These are phyloP conservation scores for Pythium periplocum DNA, from an alignment of 352 stramenopile genomes.

Conservation along the genomic window DNA sequence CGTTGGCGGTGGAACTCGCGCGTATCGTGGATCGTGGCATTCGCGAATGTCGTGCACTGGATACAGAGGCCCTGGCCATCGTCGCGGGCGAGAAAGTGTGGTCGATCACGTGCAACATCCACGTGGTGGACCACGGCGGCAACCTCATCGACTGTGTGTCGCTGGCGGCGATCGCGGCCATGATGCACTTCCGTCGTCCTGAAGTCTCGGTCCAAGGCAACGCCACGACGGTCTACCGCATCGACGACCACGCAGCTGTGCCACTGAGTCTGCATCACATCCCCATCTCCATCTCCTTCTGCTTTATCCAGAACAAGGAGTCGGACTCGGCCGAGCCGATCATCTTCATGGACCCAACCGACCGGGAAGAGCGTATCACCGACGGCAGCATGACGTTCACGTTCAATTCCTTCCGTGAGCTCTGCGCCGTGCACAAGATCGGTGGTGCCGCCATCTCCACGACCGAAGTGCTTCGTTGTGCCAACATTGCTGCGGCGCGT, in stretches of 20 bases:
- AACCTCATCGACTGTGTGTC: slow-evolving; percentile 91
- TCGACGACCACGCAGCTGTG: slow-evolving; percentile 87
- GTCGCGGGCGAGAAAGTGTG: slow-evolving; percentile 92
- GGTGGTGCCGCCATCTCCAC: slow-evolving; percentile 67
- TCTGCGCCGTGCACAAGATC: slow-evolving; percentile 89
- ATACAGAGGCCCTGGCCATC: slow-evolving; percentile 93
- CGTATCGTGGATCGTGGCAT: slow-evolving; percentile 90
- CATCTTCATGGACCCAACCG: slow-evolving; percentile 86
- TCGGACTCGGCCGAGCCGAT: slow-evolving; percentile 28
- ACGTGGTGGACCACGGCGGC: slow-evolving; percentile 90
- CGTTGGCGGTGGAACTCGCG: slow-evolving; percentile 72
- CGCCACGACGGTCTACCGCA: slow-evolving; percentile 71
- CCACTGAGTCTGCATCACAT: slow-evolving; percentile 94
- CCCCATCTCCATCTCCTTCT: slow-evolving; percentile 94
- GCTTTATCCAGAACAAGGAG: slow-evolving; percentile 49
- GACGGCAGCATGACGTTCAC: slow-evolving; percentile 87
- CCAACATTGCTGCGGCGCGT: slow-evolving; percentile 71
- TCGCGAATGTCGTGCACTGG: slow-evolving; percentile 88
- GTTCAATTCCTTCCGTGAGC: slow-evolving; percentile 89
- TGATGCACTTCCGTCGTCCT: slow-evolving; percentile 92
- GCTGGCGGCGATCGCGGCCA: slow-evolving; percentile 90
- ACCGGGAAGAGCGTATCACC: slow-evolving; percentile 86
- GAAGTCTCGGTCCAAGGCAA: slow-evolving; percentile 71
- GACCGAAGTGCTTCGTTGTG: slow-evolving; percentile 67
- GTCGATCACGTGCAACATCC: slow-evolving; percentile 89